A percentile compares a stretch with the other conserved stretches of the same genome.
These are phyloP conservation scores for Lepidium sativum DNA, from an alignment of 345 rosid species.

Conservation along the genomic window DNA sequence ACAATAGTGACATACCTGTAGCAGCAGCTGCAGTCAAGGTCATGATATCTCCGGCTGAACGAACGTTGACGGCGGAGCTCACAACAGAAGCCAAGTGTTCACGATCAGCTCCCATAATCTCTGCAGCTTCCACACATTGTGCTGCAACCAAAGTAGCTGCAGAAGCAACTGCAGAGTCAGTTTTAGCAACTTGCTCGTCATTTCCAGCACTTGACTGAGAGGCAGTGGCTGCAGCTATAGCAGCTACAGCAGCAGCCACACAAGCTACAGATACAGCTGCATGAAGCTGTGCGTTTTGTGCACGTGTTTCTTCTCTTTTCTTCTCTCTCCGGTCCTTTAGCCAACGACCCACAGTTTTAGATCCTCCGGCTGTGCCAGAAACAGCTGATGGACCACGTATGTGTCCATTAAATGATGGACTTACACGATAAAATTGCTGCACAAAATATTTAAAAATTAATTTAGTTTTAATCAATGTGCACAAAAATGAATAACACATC, in stretches of 20 bases:
- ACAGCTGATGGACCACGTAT: conserved; percentile 19
- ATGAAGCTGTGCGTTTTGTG: conserved; percentile 79
- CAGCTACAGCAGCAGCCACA: conserved; percentile 82
- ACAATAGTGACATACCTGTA: conserved; percentile 40
- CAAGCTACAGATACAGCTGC: conserved; percentile 75
- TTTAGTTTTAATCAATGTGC: no score
- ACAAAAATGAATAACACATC: not conserved
- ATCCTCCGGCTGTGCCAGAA: conserved; percentile 32
- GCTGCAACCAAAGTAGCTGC: conserved; percentile 89
- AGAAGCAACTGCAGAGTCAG: conserved; percentile 79
- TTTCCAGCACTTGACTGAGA: conserved; percentile 52
- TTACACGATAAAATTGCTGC: conserved; percentile 61
- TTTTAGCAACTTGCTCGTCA: conserved; percentile 73
- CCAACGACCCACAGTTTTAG: conserved; percentile 86
- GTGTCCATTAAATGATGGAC: conserved; percentile 22
- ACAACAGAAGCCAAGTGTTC: conserved; percentile 66
- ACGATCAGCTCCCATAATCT: conserved; percentile 85
- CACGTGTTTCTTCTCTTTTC: conserved; percentile 75
- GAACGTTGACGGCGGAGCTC: conserved; percentile 80
- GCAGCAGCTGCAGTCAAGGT: conserved; percentile 89
- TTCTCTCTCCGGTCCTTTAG: conserved; percentile 75
- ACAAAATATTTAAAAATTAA: not conserved
- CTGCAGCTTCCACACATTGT: conserved; percentile 84
- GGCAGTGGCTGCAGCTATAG: conserved; percentile 74
- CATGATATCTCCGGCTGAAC: conserved; percentile 79